Base-by-base conservation (phyloP, 1,284 basidiomycete species). In the Naganishia sp. region DNA sequence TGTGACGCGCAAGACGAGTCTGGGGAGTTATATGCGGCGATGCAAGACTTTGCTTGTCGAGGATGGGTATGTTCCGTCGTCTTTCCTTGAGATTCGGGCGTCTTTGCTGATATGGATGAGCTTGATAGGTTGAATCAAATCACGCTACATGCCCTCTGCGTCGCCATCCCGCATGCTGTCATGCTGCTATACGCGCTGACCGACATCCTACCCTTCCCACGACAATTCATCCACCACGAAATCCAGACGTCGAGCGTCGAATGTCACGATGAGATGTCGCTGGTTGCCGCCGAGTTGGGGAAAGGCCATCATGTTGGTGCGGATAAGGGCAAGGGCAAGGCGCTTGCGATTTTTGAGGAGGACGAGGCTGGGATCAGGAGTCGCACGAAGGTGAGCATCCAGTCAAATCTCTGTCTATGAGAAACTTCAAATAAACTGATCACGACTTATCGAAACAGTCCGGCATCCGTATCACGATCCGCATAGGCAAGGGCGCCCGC, bases 81-180 rank as follows among this genome's bases (percentile, higher is more conserved):
- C 42, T 50, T 17, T 28, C 6, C 47, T 43, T 53, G 42, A 53
- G 18, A 18, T 1, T 21, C 1, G 52, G 62, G 46, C n/a, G 15
- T 41, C 52, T 31, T 39, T 68, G 35, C 51, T 47, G 31, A 6
- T 55, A 23, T 10, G 21, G 6, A 11, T 45, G 10, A 32, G 28
- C 28, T 2, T 31, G 49, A 28, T 69, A 91, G 90, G 49, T 89
- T 89, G 72, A 89, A 88, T 69, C 86, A 84, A 2, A 76, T 94
- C 25, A 85, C 88, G 75, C 81, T 94, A 35, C 87, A 85, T 70
- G 92, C 92, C 1, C 87, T 94, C 84, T 89, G 89, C 28, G 90
- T 92, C 2, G 92, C 92, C 0, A 92, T 94, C 62, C 90, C 92
- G 1, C 89, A 89, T 72, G 84, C 92, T 17, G 79, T 90, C 32